Conservation (phyloP, 176 grass and related monocot species). For the Oryza nivara region DNA sequence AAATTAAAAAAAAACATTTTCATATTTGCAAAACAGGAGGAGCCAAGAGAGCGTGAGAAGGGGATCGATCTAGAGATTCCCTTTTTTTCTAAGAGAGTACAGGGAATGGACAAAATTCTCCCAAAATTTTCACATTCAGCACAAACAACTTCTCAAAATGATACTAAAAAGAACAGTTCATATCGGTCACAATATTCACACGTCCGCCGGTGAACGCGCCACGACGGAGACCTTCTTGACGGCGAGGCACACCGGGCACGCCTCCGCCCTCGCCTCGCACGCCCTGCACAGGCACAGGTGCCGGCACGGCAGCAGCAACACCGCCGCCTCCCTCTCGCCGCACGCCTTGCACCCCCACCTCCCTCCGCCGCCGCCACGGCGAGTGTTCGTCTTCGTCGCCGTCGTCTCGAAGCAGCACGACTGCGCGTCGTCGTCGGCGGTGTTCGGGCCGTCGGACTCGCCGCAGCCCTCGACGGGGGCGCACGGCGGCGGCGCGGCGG, state of each 20-base stretch:
- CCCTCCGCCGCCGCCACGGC: background rate
- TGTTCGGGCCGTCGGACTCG: conserved; percentile 31
- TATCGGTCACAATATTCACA: background rate
- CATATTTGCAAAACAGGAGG: too few species aligned
- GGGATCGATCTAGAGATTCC: too few species aligned
- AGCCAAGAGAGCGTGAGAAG: too few species aligned
- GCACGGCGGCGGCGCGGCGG: background rate
- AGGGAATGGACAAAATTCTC: background rate
- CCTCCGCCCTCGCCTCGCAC: conserved; percentile 37
- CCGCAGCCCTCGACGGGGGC: conserved; percentile 48
- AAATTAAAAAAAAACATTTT: too few species aligned
- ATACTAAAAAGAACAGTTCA: background rate
- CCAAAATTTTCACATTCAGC: background rate
- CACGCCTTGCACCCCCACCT: conserved; percentile 49
- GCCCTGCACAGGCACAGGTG: conserved; percentile 64
- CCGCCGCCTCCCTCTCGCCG: conserved; percentile 40
- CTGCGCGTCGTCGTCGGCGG: conserved; percentile 42
- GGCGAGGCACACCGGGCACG: conserved; percentile 53
- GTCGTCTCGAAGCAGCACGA: conserved; percentile 1
- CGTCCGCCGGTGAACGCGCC: background rate
- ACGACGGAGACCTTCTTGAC: conserved; percentile 52
- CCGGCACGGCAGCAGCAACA: conserved; percentile 70
- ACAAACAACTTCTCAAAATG: background rate
- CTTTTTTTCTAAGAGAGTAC: background rate
- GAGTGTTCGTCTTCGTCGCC: too few species aligned